These are phyloP conservation scores for Ceratocystis alfenasii DNA, from an alignment of 2,329 filamentous ascomycete genomes.

Conservation along the genomic window DNA sequence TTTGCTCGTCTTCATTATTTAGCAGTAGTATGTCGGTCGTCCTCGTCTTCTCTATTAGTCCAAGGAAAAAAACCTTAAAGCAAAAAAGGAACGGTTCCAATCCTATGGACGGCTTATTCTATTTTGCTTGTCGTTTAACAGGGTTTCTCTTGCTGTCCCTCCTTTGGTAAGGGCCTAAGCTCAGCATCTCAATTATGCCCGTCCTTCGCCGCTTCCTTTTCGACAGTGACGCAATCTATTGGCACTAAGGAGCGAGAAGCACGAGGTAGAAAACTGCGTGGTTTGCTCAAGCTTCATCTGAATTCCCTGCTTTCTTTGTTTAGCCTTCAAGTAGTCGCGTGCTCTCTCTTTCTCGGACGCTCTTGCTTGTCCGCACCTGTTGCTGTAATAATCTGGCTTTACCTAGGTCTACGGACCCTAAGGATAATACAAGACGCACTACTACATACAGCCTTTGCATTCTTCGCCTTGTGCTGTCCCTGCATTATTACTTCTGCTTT, in stretches of 20 bases:
- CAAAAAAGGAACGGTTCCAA: neutral
- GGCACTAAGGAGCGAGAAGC: neutral
- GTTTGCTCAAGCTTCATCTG: no score
- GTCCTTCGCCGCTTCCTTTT: slow-evolving; percentile 2
- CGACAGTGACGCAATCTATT: neutral
- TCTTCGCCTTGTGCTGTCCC: neutral
- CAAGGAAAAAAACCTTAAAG: no score
- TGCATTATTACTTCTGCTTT: neutral
- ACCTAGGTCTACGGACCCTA: neutral
- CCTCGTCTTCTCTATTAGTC: no score
- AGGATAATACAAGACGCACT: no score
- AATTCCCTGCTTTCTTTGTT: no score
- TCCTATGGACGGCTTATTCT: neutral
- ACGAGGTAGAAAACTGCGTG: neutral
- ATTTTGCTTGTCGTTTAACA: neutral
- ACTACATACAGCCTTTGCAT: no score
- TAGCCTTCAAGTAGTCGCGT: no score
- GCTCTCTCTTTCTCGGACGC: neutral
- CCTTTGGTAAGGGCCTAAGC: neutral
- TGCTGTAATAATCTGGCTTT: neutral
- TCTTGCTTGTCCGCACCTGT: neutral
- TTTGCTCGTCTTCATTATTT: neutral
- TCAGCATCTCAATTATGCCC: neutral
- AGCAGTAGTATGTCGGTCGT: no score
- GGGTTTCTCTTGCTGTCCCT: neutral